phyloP scores from a whole-genome alignment of 2,329 filamentous ascomycete genomes.

The Metarhizium guizhouense region DNA sequence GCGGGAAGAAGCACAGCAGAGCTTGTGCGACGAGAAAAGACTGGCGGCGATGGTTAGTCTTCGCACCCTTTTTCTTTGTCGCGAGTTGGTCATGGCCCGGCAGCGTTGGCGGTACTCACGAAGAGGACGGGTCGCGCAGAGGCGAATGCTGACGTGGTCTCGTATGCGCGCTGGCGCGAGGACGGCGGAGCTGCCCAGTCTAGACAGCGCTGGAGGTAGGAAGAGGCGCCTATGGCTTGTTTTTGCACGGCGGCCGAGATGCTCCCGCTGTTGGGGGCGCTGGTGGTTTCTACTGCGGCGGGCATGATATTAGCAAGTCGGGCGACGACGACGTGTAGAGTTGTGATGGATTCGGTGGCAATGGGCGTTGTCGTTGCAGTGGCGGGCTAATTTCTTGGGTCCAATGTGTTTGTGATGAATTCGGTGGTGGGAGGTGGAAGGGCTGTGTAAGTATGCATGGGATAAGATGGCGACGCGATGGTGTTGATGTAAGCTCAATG shows the following conservation, averaged over 20 bases:
- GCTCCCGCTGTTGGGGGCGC: constrained; percentile 11
- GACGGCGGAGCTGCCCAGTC: constrained; percentile 50
- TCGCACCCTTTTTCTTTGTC: not conserved
- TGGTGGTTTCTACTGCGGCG: not conserved
- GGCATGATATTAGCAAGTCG: not conserved
- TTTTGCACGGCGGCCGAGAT: constrained; percentile 20
- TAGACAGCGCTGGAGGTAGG: constrained; percentile 34
- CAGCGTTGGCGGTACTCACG: constrained; percentile 35
- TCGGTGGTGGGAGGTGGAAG: too few relatives aligned
- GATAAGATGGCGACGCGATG: too few relatives aligned
- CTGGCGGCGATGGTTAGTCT: constrained; percentile 27
- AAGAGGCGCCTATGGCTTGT: constrained; percentile 25
- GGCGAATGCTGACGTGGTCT: constrained; percentile 46
- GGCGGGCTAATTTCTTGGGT: too few relatives aligned
- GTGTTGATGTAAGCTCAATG: too few relatives aligned
- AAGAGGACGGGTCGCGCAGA: constrained; percentile 58
- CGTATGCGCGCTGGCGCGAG: constrained; percentile 47
- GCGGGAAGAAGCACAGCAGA: constrained; percentile 55
- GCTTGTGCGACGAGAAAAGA: constrained; percentile 60
- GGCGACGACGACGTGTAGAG: not conserved
- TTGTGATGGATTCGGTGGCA: not conserved
- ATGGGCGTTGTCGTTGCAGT: too few relatives aligned
- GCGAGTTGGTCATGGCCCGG: not conserved
- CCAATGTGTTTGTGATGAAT: too few relatives aligned
- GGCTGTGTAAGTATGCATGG: too few relatives aligned